Evolutionary conservation across 768 basidiomycete species (phyloP).

Genomic region (Xerocomus brunneocitrinus): DNA sequence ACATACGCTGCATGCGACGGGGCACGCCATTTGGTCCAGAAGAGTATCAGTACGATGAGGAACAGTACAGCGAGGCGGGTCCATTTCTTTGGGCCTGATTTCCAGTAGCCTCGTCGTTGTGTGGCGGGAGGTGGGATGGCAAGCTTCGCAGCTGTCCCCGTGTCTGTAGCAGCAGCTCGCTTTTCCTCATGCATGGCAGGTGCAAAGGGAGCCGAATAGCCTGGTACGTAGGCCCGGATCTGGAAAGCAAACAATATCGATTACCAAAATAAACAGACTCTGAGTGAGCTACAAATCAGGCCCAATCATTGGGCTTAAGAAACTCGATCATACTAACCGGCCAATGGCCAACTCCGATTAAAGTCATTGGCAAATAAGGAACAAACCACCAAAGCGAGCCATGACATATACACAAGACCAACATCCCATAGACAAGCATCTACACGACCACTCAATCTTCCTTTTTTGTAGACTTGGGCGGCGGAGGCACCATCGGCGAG

Average conservation of each 20-base stretch:
- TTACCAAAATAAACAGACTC: too few relatives aligned
- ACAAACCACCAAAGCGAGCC: background rate
- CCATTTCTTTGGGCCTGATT: conserved; percentile 13
- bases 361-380: too few relatives aligned
- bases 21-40: conserved; percentile 7
- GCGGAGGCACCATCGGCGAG: conserved; percentile 17
- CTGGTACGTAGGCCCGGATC: too few relatives aligned
- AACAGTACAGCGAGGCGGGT: conserved; percentile 4
- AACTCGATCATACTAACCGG: too few relatives aligned
- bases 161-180: background rate
- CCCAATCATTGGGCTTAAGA: too few relatives aligned
- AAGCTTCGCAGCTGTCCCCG: background rate
- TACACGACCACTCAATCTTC: conserved; percentile 18
- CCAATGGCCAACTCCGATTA: too few relatives aligned
- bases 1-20: background rate
- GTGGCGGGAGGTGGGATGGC: conserved; percentile 19
- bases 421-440: background rate
- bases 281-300: too few relatives aligned
- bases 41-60: conserved; percentile 10
- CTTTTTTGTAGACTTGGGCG: conserved; percentile 23
- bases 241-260: too few relatives aligned
- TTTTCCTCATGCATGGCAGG: background rate
- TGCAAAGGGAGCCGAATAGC: background rate
- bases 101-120: conserved; percentile 4
- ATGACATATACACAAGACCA: background rate